Conservation (phyloP, 805 yeast species). For the Nakazawaea holstii region DNA sequence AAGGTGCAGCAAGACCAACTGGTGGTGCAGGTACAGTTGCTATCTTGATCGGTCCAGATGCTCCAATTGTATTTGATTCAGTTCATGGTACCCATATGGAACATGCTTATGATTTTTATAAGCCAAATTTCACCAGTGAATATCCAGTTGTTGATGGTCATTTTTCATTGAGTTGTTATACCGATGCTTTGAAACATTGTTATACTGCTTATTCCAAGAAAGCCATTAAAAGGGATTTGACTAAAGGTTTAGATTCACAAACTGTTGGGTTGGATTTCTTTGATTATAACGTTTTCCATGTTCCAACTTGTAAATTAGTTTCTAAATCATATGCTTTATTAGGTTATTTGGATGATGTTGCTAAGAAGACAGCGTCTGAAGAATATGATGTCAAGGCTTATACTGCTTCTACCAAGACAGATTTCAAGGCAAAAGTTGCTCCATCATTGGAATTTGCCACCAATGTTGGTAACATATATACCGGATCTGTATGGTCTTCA, state of each 20-base stretch:
- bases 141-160: conserved; percentile 98
- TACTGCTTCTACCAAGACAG: conserved; percentile 68
- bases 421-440: conserved; percentile 59
- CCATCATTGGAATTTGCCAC: conserved; percentile 88
- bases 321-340: conserved; percentile 89
- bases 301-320: conserved; percentile 95
- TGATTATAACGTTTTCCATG: conserved; percentile 95
- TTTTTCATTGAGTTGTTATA: conserved; percentile 89
- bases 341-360: conserved; percentile 65
- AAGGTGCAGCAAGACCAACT: conserved; percentile 98
- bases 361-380: conserved; percentile 41
- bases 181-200: conserved; percentile 85
- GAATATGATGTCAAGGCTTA: conserved; percentile 87
- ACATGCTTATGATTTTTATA: conserved; percentile 96
- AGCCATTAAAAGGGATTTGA: conserved; percentile 48
- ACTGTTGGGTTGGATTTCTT: conserved; percentile 70
- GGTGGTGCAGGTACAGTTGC: conserved; percentile 99
- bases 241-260: conserved; percentile 38
- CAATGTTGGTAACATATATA: conserved; percentile 97
- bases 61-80: conserved; percentile 89
- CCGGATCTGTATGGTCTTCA: conserved; percentile 88
- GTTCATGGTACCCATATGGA: conserved; percentile 92
- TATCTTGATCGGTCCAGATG: conserved; percentile 91
- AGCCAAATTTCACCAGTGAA: conserved; percentile 94
- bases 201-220: conserved; percentile 79